Base-by-base conservation (phyloP, 192 early-diverging fungal species). In the Backusella circina region DNA sequence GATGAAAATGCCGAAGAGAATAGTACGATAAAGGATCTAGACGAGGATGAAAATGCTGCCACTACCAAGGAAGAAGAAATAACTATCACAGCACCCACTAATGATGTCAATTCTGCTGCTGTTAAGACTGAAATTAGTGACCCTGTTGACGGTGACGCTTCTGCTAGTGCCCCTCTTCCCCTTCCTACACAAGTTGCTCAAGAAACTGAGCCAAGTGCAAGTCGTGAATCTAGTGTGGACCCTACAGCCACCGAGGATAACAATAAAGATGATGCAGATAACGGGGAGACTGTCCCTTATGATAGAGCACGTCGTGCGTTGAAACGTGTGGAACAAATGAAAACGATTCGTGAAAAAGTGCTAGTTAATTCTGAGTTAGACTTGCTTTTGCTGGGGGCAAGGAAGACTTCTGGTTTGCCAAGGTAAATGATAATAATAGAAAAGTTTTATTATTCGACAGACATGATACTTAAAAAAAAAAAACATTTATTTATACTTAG, bases 321-420 rank as follows among this genome's bases (percentile, higher is more conserved):
- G 30, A 93, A 92, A 73, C 83, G 92, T 32, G 83, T 94, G 12
- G 89, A 87, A 23, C 84, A 87, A 61, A 91, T 94, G 90, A 89
- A 88, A 32, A 86, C 77, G 9, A 85, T 94, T 12, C 80, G 93
- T 35, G 89, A 91, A 70, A 79, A 88, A 10, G 82, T 93, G 33
- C 61, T 94, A 35, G 75, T 83, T 3, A 78, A 87, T 73, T 87
- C 91, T 6, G 85, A 87, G 72, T 67, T 90, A 23, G 80, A 85
- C 21, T 76, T 72, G 8, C 77, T 83, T 28, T 79, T 90, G 37
- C 73, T 81, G 23, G 75, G 68, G 12, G 82, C 87, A 6, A 81
- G 86, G 26, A 84, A 86, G 10, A 86, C 87, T 16, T 85, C 84
- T 30, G 85, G 85, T n/a, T 61, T 90, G 36, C 88, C 88, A 15